Conservation (phyloP, 2,329 filamentous ascomycete species). For the Chaetomiaceae sp. region DNA sequence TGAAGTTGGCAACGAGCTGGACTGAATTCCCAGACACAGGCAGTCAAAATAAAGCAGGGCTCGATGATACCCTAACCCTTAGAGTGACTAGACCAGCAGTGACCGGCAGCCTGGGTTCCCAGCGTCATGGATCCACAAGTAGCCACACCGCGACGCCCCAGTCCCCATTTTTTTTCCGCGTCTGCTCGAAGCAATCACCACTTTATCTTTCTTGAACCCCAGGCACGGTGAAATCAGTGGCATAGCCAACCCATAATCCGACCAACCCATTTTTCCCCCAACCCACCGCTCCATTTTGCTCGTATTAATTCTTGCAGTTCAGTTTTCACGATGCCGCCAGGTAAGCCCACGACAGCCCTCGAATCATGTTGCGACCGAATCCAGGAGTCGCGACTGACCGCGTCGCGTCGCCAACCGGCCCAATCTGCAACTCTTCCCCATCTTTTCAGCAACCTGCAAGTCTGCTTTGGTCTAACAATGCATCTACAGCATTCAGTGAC, state of each 20-base stretch:
- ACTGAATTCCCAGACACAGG: too few relatives aligned
- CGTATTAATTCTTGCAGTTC: not conserved
- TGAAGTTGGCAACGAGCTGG: too few relatives aligned
- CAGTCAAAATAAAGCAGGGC: not conserved
- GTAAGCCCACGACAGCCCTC: constrained; percentile 16
- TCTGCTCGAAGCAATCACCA: constrained; percentile 2
- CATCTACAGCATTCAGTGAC: constrained; percentile 37
- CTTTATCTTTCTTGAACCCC: not conserved
- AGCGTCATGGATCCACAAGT: too few relatives aligned
- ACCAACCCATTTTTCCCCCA: not conserved
- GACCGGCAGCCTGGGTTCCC: too few relatives aligned
- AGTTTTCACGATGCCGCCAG: constrained; percentile 24
- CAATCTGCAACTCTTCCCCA: not conserved
- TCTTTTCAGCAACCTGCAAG: not conserved
- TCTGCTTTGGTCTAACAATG: not conserved
- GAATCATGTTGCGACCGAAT: not conserved
- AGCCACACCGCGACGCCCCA: not conserved
- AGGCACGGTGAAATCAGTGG: not conserved
- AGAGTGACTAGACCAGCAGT: too few relatives aligned
- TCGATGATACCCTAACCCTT: not conserved
- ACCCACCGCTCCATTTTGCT: not conserved
- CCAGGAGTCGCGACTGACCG: not conserved
- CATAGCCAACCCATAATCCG: not conserved
- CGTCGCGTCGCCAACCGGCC: constrained; percentile 15
- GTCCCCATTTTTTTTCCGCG: constrained; percentile 13